Conservation (phyloP, 192 early-diverging fungal species). For the Coemansia sp. region DNA sequence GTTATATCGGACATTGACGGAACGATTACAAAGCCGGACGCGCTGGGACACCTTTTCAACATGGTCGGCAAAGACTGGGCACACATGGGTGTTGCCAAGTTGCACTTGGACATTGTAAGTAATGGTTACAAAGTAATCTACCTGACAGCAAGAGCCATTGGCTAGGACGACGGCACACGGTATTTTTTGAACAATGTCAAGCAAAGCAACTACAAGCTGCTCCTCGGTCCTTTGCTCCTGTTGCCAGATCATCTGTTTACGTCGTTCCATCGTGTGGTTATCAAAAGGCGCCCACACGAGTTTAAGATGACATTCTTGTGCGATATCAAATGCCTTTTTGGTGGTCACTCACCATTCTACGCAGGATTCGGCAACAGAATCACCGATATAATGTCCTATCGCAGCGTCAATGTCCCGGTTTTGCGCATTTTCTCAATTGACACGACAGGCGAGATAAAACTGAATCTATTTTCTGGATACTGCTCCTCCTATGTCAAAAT, state of each 20-base stretch:
- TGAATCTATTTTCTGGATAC: constrained; percentile 83
- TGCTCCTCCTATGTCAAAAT: constrained; percentile 85
- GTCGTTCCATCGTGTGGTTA: constrained; percentile 92
- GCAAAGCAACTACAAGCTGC: constrained; percentile 84
- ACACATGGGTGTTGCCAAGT: constrained; percentile 91
- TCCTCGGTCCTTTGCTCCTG: constrained; percentile 94
- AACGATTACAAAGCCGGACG: constrained; percentile 98
- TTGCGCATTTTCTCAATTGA: constrained; percentile 98
- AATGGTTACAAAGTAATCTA: constrained; percentile 97
- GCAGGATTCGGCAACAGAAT: constrained; percentile 98
- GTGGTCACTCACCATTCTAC: constrained; percentile 81
- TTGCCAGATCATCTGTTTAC: constrained; percentile 91
- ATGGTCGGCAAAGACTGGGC: constrained; percentile 99
- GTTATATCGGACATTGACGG: constrained; percentile 99
- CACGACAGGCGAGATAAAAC: constrained; percentile 82
- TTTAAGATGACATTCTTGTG: constrained; percentile 96
- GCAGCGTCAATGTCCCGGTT: constrained; percentile 88
- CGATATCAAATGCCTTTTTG: constrained; percentile 88
- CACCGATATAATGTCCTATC: constrained; percentile 93
- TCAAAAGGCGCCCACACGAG: constrained; percentile 90
- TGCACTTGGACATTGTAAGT: constrained; percentile 90
- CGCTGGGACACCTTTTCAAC: constrained; percentile 92
- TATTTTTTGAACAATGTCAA: constrained; percentile 89
- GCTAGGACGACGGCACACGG: constrained; percentile 88
- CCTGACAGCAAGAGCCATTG: constrained; percentile 92